Base-by-base conservation (phyloP, 2,329 filamentous ascomycete species). In the Hypoxylon sp. region DNA sequence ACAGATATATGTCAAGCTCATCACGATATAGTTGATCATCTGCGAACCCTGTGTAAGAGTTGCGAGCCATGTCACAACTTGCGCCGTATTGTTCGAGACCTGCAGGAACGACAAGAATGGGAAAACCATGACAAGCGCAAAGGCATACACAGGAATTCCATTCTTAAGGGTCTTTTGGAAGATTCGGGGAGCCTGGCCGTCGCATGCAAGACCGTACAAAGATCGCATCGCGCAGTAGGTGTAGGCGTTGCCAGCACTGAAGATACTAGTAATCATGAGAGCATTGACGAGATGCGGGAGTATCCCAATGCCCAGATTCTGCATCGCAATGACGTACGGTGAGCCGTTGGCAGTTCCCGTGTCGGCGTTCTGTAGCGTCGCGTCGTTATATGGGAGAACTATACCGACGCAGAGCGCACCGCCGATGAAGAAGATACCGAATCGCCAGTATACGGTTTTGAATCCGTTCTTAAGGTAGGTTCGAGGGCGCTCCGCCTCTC, bases 341-440 rank as follows among this genome's bases (percentile, higher is more conserved):
- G 87, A 88, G 6, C 87, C 88, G 60, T 89, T 87, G 13, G 80
- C 84, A 0, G 81, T 84, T 37, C 81, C 81, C 1, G 87, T 86
- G 47, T 74, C 70, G 11, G 84, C 82, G 52, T 84, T 84, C 6
- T 82, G 81, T 2, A 83, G 78, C 67, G 88, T 87, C 0, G 86
- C 85, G 71, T 90, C 87, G 64, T 90, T 85, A 76, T 87, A 88
- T 1, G 90, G 83, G 57, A 91, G 83, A 65, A 91, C 77, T 61
- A 91, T 87, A 3, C 89, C 89, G 19, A 91, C 85, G 57, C 84
- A 85, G 1, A 93, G 81, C 3, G 88, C 87, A 5, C 89, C 88
- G 5, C 91, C 84, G 21, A 92, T 84, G 79, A 92, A 92, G 79
- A 92, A 92, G 0, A 86, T 75, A 1, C 86, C 88, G 55, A 92